Percentiles rank a stretch among this genome's conserved stretches.
Conservation (phyloP, 331 rosid species). For the Spiraea crenata region DNA sequence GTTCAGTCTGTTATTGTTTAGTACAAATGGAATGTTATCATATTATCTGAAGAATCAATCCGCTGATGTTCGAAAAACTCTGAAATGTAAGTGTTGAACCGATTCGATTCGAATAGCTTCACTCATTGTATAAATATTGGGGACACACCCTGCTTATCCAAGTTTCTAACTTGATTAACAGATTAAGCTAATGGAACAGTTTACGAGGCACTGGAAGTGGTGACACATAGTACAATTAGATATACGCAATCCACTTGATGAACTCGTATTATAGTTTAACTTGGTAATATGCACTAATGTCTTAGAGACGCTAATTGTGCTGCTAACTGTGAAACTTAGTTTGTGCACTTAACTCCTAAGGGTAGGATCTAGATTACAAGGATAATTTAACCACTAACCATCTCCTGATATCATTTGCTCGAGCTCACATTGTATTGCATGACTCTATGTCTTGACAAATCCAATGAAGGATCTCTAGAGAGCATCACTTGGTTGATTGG, state of each 20-base stretch:
- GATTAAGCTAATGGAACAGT: neutral
- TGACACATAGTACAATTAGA: neutral
- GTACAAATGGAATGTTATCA: neutral
- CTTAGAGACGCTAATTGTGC: conserved; percentile 7
- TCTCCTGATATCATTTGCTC: neutral
- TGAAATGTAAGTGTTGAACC: neutral
- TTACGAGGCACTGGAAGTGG: neutral
- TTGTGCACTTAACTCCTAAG: neutral
- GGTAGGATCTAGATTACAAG: neutral
- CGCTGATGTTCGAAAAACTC: neutral
- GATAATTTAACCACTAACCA: neutral
- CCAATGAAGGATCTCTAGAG: neutral
- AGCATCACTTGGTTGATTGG: neutral
- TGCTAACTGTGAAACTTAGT: neutral
- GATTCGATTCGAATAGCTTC: neutral
- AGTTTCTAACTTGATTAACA: neutral
- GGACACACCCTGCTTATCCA: neutral
- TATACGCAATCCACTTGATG: neutral
- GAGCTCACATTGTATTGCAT: neutral
- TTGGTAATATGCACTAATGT: neutral
- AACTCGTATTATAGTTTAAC: neutral
- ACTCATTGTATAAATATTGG: neutral
- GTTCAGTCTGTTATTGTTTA: neutral
- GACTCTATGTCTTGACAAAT: neutral
- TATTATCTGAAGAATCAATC: neutral